Base-by-base conservation (phyloP, 208 protist genomes). In the Acanthamoeba sp. region DNA sequence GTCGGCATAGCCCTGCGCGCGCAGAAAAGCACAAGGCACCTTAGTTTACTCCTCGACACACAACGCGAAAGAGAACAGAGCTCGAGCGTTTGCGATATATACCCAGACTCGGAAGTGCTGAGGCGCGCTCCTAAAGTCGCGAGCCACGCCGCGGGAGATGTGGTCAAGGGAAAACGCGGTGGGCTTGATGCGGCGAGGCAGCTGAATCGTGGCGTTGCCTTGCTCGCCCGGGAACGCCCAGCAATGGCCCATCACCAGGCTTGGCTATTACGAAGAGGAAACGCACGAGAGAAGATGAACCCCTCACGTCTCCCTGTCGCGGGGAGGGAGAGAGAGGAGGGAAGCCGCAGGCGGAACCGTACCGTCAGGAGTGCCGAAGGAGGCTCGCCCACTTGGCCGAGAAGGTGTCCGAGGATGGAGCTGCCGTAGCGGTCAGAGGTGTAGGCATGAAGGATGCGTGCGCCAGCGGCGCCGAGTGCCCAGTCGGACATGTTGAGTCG, bases 91-190 rank as follows among this genome's bases (percentile, higher is more conserved):
- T n/a, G n/a, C n/a, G n/a, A n/a, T n/a, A n/a, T 40, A 29, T 93
- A 93, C 89, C 64, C 66, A 93, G 34, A 93, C 89, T 55, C 16
- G 9, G 36, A 93, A 93, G 64, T 93, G 24, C 36, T 93, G 89
- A 2, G 89, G 89, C 9, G 89, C 89, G 18, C 64, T 93, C 27
- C 64, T 50, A 82, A 84, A 93, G 48, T 93, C 89, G 29, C 89
- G 89, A 1, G 89, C 89, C 22, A 93, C 89, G 34, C 89, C 89
- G 27, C 66, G 62, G 12, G 89, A 22, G 12, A 93, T 24, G 50
- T 93, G 89, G n/a, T 93, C 89, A 4, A 93, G 29, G 3, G 89
- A 82, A 62, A 93, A 76, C n/a, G 40, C 66, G 29, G 89, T 62
- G 40, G 89, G 89, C 40, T 32, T 22, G 42, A 93, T 38, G 16